phyloP scores from a whole-genome alignment of 805 yeast species.

The Candida xyloterini region DNA sequence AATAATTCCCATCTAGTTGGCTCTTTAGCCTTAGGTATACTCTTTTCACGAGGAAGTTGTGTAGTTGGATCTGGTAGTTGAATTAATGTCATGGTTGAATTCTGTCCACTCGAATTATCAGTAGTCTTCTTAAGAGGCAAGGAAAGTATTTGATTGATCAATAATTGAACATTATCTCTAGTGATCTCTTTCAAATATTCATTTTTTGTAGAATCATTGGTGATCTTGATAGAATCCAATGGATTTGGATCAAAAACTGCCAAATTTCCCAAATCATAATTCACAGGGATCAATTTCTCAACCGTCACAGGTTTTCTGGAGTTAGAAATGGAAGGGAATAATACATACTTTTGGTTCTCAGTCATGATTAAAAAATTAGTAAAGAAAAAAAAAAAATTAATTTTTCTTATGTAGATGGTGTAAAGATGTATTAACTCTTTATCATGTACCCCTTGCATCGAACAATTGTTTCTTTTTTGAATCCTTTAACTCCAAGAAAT shows the following conservation, averaged over 20 bases:
- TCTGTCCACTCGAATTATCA: conserved; percentile 45
- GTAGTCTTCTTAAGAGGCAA: conserved; percentile 87
- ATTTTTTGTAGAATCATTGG: conserved; percentile 56
- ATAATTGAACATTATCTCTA: conserved; percentile 89
- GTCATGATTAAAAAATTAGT: conserved; percentile 10
- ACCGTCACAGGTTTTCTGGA: conserved; percentile 72
- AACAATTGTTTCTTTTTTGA: conserved; percentile 7
- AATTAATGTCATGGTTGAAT: conserved; percentile 73
- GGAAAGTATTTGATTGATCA: conserved; percentile 86
- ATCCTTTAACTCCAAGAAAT: conserved; percentile 15
- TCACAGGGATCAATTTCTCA: conserved; percentile 85
- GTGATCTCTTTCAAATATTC: conserved; percentile 60
- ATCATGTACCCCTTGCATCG: conserved; percentile 7
- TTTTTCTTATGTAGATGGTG: background rate
- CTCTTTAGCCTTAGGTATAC: conserved; percentile 88
- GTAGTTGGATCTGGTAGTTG: conserved; percentile 82
- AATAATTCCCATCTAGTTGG: conserved; percentile 96
- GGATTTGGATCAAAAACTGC: conserved; percentile 91
- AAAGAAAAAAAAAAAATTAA: background rate
- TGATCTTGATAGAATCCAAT: conserved; percentile 57
- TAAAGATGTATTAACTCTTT: background rate
- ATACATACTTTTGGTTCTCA: conserved; percentile 17
- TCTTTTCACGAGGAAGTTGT: conserved; percentile 88
- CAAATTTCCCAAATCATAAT: conserved; percentile 85
- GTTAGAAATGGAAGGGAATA: conserved; percentile 5